These are phyloP conservation scores for Cynanchum wilfordii DNA, from an alignment of 257 asterid genomes.

Conservation along the genomic window DNA sequence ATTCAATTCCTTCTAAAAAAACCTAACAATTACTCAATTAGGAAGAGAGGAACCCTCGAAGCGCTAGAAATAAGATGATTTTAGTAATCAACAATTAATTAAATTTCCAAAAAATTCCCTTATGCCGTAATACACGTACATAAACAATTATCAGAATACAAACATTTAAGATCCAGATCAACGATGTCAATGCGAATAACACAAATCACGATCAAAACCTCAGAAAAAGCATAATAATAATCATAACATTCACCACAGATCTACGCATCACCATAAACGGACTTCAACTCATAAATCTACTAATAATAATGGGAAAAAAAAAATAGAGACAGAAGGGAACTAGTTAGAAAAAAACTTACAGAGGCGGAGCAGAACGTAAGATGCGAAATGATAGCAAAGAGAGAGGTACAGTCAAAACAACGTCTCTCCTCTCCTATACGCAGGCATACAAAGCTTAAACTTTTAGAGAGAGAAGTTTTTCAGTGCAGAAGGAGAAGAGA, in stretches of 20 bases:
- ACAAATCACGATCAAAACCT: conserved; percentile 14
- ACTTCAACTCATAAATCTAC: background rate
- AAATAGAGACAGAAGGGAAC: background rate
- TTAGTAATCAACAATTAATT: background rate
- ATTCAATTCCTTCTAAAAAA: conserved; percentile 7
- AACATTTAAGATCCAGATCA: conserved; percentile 17
- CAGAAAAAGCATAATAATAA: background rate
- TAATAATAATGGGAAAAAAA: background rate
- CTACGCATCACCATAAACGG: background rate
- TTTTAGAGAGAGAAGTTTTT: background rate
- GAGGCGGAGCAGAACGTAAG: background rate
- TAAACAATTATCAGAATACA: background rate
- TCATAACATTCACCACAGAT: conserved; percentile 14
- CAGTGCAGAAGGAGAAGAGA: background rate
- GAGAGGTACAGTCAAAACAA: conserved; percentile 8
- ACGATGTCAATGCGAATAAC: conserved; percentile 15
- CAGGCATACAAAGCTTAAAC: background rate
- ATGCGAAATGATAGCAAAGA: background rate
- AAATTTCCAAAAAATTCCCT: background rate
- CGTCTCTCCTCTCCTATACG: background rate
- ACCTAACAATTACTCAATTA: conserved; percentile 3
- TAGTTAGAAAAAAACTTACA: conserved; percentile 24
- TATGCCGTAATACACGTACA: background rate
- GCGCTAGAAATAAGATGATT: background rate
- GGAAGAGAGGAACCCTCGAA: background rate